A percentile compares a stretch with the other conserved stretches of the same genome.
Evolutionary conservation across 176 grass and related monocot species (phyloP).

Genomic region (Puya raimondii): DNA sequence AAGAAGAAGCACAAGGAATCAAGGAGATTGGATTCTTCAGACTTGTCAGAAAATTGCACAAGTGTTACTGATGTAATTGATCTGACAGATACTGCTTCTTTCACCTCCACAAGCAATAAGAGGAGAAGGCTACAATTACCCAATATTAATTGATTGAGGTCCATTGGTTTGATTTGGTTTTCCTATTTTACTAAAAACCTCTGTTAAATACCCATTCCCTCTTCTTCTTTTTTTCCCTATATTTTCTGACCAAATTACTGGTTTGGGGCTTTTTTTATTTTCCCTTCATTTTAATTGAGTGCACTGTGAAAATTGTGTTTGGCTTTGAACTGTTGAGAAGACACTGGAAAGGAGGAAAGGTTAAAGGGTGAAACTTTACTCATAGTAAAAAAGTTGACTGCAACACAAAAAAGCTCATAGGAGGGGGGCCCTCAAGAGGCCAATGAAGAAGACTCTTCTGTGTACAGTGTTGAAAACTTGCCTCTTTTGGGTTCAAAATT

Average conservation of each 20-base stretch:
- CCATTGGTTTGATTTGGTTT: neutral
- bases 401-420: slow-evolving; percentile 1
- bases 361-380: slow-evolving; percentile 1
- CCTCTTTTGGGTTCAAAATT: neutral
- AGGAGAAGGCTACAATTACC: slow-evolving; percentile 15
- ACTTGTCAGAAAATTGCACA: slow-evolving; percentile 1
- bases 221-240: neutral
- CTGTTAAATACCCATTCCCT: neutral
- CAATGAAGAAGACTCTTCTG: neutral
- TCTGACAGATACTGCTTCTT: neutral
- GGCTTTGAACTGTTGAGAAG: neutral
- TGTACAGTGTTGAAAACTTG: neutral
- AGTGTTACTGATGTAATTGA: slow-evolving; percentile 2
- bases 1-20: slow-evolving; percentile 1
- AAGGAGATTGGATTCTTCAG: slow-evolving; percentile 7
- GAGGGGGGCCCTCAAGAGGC: neutral
- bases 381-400: slow-evolving; percentile 4
- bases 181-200: neutral
- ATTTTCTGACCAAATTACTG: neutral
- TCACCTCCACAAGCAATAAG: slow-evolving; percentile 2
- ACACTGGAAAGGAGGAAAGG: neutral
- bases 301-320: neutral
- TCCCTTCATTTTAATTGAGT: neutral
- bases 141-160: neutral
- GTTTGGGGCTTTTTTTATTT: neutral